Evolutionary conservation across 2,329 filamentous ascomycete species (phyloP).

Genomic region (Pseudopithomyces chartarum): DNA sequence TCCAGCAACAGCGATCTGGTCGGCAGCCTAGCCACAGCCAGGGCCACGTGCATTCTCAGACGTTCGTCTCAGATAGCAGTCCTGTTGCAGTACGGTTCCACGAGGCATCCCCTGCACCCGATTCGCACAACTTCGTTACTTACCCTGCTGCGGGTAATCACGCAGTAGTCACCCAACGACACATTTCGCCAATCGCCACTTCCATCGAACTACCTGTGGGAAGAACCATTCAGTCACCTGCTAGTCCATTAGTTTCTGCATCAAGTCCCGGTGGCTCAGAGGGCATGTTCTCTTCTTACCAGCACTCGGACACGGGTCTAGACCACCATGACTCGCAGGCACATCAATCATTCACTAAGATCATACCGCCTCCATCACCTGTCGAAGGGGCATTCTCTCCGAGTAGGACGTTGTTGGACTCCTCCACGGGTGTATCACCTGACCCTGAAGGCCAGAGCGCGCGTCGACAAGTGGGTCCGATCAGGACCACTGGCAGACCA

Average conservation of each 20-base stretch:
- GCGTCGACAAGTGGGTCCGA: slow-evolving; percentile 15
- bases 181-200: slow-evolving; percentile 26
- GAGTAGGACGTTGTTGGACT: slow-evolving; percentile 18
- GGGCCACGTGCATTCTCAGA: slow-evolving; percentile 13
- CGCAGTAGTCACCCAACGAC: slow-evolving; percentile 18
- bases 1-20: slow-evolving; percentile 16
- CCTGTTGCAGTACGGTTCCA: slow-evolving; percentile 30
- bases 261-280: slow-evolving; percentile 40
- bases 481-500: slow-evolving; percentile 35
- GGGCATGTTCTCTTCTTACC: slow-evolving; percentile 30
- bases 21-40: neutral
- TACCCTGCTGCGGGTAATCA: slow-evolving; percentile 31
- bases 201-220: slow-evolving; percentile 24
- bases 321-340: slow-evolving; percentile 24
- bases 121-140: slow-evolving; percentile 31
- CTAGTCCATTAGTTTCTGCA: slow-evolving; percentile 30
- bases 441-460: slow-evolving; percentile 28
- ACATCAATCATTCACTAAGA: slow-evolving; percentile 11
- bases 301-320: slow-evolving; percentile 31
- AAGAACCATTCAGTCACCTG: slow-evolving; percentile 24
- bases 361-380: slow-evolving; percentile 11
- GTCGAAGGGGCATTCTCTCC: slow-evolving; percentile 14
- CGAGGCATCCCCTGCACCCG: slow-evolving; percentile 29
- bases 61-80: slow-evolving; percentile 15
- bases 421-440: slow-evolving; percentile 29